phyloP scores from a whole-genome alignment of 129 eudicot species.

The Lonicera japonica region DNA sequence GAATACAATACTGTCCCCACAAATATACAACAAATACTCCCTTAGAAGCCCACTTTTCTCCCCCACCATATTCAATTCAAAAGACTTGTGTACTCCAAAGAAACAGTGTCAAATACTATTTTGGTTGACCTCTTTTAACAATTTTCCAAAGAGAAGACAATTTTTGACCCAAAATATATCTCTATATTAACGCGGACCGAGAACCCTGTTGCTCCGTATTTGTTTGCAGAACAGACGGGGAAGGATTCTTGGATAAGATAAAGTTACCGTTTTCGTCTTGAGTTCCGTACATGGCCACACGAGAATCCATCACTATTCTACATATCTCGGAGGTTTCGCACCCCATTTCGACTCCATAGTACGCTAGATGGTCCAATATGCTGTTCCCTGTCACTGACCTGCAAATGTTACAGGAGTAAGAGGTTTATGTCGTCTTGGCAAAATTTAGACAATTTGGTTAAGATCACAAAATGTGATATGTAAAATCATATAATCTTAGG shows the following conservation, averaged over 20 bases:
- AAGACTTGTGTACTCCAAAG: background rate
- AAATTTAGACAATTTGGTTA: background rate
- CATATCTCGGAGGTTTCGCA: constrained; percentile 55
- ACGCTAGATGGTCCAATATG: constrained; percentile 68
- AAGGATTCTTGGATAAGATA: constrained; percentile 38
- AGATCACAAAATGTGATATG: background rate
- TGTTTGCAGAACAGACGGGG: constrained; percentile 25
- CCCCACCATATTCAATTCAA: background rate
- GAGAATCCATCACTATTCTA: constrained; percentile 57
- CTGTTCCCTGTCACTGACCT: constrained; percentile 92
- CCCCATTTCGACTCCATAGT: constrained; percentile 71
- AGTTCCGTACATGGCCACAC: constrained; percentile 32
- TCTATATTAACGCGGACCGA: constrained; percentile 11
- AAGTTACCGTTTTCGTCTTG: constrained; percentile 55
- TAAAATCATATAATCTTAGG: too few relatives aligned
- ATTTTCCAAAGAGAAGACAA: background rate
- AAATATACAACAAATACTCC: background rate
- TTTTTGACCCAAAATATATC: background rate
- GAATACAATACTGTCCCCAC: too few relatives aligned
- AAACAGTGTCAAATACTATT: background rate
- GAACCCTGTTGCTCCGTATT: constrained; percentile 10
- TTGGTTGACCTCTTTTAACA: background rate
- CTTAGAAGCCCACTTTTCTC: background rate
- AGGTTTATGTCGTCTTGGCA: background rate
- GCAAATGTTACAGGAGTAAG: constrained; percentile 14